These are phyloP conservation scores for Saccharomycopsis selenospora DNA, from an alignment of 805 yeast species.

Conservation along the genomic window DNA sequence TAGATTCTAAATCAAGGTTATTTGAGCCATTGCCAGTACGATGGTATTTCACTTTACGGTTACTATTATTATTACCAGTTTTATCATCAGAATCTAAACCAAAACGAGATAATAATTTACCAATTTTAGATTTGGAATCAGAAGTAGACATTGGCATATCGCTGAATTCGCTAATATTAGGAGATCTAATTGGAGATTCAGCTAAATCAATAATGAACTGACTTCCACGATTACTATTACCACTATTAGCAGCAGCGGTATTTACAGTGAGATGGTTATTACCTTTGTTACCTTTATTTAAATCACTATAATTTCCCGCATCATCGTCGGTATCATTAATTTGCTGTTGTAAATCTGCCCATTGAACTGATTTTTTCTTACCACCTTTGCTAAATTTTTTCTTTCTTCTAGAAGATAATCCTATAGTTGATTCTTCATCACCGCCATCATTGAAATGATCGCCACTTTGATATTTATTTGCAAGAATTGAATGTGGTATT, in stretches of 20 bases:
- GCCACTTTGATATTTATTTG: slow-evolving; percentile 5
- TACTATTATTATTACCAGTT: not conserved
- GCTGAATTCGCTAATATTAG: not conserved
- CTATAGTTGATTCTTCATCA: not conserved
- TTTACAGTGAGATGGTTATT: not conserved
- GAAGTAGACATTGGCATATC: not conserved
- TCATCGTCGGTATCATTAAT: not conserved
- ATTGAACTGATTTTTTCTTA: slow-evolving; percentile 20
- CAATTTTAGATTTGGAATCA: not conserved
- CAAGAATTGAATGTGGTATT: slow-evolving; percentile 16
- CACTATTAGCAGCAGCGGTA: not conserved
- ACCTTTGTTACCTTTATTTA: too few species aligned
- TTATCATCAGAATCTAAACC: slow-evolving; percentile 5
- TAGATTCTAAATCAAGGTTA: not conserved
- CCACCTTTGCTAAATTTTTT: not conserved
- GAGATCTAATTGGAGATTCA: not conserved
- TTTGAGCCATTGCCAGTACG: slow-evolving; percentile 7
- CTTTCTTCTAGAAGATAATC: slow-evolving; percentile 3
- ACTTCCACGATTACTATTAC: not conserved
- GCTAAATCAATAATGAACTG: not conserved
- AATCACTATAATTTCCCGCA: not conserved
- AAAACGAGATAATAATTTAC: not conserved
- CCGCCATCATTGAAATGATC: not conserved
- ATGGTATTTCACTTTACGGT: slow-evolving; percentile 14
- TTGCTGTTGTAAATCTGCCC: slow-evolving; percentile 20